These are phyloP conservation scores for Athelia sp. DNA, from an alignment of 1,284 basidiomycete species.

Conservation along the genomic window DNA sequence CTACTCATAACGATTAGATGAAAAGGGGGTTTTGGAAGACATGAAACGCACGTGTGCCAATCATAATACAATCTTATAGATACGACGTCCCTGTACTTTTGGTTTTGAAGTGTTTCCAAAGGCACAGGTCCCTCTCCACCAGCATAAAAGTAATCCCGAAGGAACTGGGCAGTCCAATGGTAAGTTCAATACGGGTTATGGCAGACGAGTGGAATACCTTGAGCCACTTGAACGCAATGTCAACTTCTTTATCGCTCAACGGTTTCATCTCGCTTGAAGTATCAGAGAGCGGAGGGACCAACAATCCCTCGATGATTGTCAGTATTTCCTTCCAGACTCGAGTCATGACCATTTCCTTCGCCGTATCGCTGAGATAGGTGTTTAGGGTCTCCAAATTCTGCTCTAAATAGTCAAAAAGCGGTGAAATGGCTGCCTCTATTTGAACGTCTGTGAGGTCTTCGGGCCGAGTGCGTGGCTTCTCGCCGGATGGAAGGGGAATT, in stretches of 20 bases:
- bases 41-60: slow-evolving; percentile 67
- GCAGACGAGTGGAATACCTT: slow-evolving; percentile 48
- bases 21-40: slow-evolving; percentile 1
- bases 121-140: slow-evolving; percentile 89
- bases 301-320: slow-evolving; percentile 79
- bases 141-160: slow-evolving; percentile 94
- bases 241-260: slow-evolving; percentile 91
- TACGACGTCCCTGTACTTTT: slow-evolving; percentile 91
- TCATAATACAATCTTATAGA: slow-evolving; percentile 93
- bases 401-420: slow-evolving; percentile 96
- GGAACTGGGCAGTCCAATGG: slow-evolving; percentile 50
- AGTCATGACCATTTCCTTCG: slow-evolving; percentile 91
- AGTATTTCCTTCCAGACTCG: slow-evolving; percentile 97
- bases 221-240: slow-evolving; percentile 97
- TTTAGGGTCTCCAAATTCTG: slow-evolving; percentile 91
- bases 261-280: slow-evolving; percentile 88
- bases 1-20: slow-evolving; percentile 32
- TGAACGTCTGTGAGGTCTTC: slow-evolving; percentile 86
- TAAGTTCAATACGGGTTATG: slow-evolving; percentile 1
- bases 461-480: slow-evolving; percentile 66
- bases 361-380: slow-evolving; percentile 78
- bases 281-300: slow-evolving; percentile 91
- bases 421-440: slow-evolving; percentile 90
- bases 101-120: slow-evolving; percentile 87
- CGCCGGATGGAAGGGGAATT: slow-evolving; percentile 69